Conservation (phyloP, 495 filamentous ascomycete species). For the Xylaria curta region DNA sequence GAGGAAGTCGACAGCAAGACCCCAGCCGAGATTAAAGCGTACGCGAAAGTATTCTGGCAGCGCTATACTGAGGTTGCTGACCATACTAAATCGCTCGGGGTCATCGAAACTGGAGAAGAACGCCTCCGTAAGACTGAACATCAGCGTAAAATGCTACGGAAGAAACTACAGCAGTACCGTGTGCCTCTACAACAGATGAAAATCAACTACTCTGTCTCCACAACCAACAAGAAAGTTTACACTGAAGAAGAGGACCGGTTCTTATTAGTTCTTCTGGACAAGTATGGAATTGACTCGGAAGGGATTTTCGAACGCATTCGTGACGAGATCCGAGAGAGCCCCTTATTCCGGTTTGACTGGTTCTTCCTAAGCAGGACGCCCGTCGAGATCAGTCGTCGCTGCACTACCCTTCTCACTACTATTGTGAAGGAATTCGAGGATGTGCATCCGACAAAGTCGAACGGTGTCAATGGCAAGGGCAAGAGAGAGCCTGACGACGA, state of each 20-base stretch:
- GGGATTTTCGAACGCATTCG: constrained; percentile 84
- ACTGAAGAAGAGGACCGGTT: constrained; percentile 99
- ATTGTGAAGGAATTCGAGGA: constrained; percentile 93
- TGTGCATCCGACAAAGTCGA: constrained; percentile 56
- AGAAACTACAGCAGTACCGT: constrained; percentile 94
- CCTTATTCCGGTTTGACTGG: constrained; percentile 98
- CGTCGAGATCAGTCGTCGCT: constrained; percentile 87
- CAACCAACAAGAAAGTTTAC: constrained; percentile 99
- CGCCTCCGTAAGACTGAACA: constrained; percentile 85
- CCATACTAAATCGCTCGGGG: constrained; percentile 82
- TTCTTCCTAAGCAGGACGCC: constrained; percentile 96
- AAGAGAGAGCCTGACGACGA: constrained; percentile 77
- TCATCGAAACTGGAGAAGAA: constrained; percentile 92
- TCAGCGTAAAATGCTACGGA: constrained; percentile 90
- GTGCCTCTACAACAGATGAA: constrained; percentile 97
- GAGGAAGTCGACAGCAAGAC: constrained; percentile 92
- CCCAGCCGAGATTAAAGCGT: constrained; percentile 81
- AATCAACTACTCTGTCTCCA: constrained; percentile 98
- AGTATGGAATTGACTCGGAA: constrained; percentile 85
- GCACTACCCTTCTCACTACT: constrained; percentile 91
- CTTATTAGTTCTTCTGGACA: constrained; percentile 89
- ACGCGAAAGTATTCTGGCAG: constrained; percentile 94
- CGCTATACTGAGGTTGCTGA: constrained; percentile 87
- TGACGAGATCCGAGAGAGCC: constrained; percentile 91
- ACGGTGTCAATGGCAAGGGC: constrained; percentile 72